Percentiles rank a stretch among this genome's conserved stretches.
These are phyloP conservation scores for Posidonia oceanica DNA, from an alignment of 116 monocot genomes.

Conservation along the genomic window DNA sequence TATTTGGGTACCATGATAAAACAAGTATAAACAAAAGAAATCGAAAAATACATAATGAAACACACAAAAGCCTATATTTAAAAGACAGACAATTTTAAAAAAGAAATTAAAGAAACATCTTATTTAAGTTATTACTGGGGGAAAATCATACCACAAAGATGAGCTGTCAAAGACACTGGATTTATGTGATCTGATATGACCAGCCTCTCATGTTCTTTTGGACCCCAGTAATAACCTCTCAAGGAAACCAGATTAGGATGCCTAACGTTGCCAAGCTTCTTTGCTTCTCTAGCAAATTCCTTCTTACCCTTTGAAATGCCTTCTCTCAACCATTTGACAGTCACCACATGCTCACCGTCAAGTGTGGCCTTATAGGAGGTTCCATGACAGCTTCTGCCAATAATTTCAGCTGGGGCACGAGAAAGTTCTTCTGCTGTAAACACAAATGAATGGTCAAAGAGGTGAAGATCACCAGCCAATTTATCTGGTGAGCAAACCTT, in stretches of 20 bases:
- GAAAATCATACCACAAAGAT: constrained; percentile 45
- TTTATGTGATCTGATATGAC: constrained; percentile 58
- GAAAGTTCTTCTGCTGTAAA: constrained; percentile 73
- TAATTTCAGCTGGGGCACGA: constrained; percentile 65
- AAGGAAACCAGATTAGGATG: constrained; percentile 64
- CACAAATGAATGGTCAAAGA: constrained; percentile 42
- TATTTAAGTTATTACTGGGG: too few relatives aligned
- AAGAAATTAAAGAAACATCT: too few relatives aligned
- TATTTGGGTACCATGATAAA: background rate
- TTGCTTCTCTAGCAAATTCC: constrained; percentile 70
- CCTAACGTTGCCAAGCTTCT: constrained; percentile 54
- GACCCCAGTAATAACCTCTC: constrained; percentile 75
- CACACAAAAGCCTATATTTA: too few relatives aligned
- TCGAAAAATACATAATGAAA: too few relatives aligned
- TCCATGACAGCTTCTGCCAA: constrained; percentile 83
- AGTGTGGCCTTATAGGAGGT: constrained; percentile 67
- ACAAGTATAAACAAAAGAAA: too few relatives aligned
- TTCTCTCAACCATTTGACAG: constrained; percentile 73
- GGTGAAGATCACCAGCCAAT: constrained; percentile 63
- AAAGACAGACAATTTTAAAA: too few relatives aligned
- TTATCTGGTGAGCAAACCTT: constrained; percentile 56
- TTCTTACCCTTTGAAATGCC: constrained; percentile 69
- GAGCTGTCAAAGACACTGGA: constrained; percentile 35
- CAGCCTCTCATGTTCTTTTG: constrained; percentile 72
- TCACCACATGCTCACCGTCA: constrained; percentile 39